A percentile compares a stretch with the other conserved stretches of the same genome.
Evolutionary conservation across 192 early-diverging fungal genomes (phyloP).

Genomic region (Backusella macrospora): DNA sequence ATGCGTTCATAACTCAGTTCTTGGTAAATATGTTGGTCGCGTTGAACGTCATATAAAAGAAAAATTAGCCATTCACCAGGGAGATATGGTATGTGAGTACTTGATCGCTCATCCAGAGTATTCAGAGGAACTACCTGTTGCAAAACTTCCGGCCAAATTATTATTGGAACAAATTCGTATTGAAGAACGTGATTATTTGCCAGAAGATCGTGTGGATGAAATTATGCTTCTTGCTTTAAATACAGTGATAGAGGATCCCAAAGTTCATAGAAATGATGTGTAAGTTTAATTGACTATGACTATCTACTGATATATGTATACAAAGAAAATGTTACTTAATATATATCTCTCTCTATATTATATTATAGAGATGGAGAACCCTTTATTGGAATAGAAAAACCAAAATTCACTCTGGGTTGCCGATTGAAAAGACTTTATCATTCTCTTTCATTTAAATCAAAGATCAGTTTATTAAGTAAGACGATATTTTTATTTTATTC

Average conservation of each 20-base stretch:
- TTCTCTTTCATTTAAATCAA: not conserved
- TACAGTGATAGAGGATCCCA: not conserved
- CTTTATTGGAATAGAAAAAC: not conserved
- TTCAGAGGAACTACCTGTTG: not conserved
- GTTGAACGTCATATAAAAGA: conserved; percentile 14
- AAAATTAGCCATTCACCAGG: not conserved
- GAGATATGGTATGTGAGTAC: not conserved
- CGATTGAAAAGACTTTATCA: not conserved
- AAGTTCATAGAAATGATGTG: not conserved
- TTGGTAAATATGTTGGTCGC: conserved; percentile 1
- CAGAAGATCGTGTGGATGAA: not conserved
- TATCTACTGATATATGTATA: not conserved
- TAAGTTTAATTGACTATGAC: not conserved
- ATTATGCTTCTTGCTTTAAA: not conserved
- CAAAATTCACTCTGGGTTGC: not conserved
- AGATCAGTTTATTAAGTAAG: not conserved
- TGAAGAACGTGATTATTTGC: not conserved
- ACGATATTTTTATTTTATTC: not conserved
- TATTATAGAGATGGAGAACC: not conserved
- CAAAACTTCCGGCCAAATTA: not conserved
- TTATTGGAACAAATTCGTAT: not conserved
- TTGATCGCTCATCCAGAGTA: not conserved
- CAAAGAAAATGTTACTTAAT: not conserved
- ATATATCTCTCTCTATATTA: not conserved
- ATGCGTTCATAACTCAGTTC: conserved; percentile 17